phyloP scores from a whole-genome alignment of 2,329 filamentous ascomycete genomes.

The Tolypocladium tropicale region DNA sequence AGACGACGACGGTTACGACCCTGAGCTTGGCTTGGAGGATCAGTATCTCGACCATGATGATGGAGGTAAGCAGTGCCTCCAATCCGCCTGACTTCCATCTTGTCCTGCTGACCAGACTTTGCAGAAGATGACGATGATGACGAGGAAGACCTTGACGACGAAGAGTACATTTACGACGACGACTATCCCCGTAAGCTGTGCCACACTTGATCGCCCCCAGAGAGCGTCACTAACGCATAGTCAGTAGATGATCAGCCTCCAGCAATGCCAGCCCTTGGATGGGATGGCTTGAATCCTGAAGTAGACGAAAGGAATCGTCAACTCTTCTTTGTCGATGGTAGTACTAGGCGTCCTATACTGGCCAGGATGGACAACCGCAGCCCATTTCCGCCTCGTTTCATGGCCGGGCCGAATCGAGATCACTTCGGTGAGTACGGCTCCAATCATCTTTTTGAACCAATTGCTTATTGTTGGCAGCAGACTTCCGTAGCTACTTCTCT shows the following conservation, averaged over 20 bases:
- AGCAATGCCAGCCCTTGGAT: conserved; percentile 40
- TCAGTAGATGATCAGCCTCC: conserved; percentile 12
- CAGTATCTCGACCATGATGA: conserved; percentile 50
- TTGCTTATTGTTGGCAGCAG: conserved; percentile 11
- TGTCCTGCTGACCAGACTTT: conserved; percentile 2
- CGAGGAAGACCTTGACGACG: conserved; percentile 61
- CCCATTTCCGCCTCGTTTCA: conserved; percentile 46
- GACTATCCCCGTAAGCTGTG: conserved; percentile 43
- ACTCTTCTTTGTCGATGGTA: conserved; percentile 41
- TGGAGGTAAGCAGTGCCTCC: conserved; percentile 29
- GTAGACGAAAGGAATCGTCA: conserved; percentile 37
- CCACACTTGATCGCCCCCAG: not conserved
- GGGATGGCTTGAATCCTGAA: conserved; percentile 46
- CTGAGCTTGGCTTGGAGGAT: conserved; percentile 41
- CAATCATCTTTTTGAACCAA: not conserved
- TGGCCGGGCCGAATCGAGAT: conserved; percentile 46
- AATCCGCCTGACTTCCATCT: not conserved
- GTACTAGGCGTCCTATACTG: conserved; percentile 23
- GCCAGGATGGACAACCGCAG: conserved; percentile 34
- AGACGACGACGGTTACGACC: conserved; percentile 40
- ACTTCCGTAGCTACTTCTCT: conserved; percentile 39
- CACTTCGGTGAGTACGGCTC: conserved; percentile 30
- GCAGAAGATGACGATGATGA: conserved; percentile 47
- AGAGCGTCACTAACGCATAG: not conserved
- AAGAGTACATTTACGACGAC: conserved; percentile 52